Base-by-base conservation (phyloP, 805 yeast genomes). In the Schizosaccharomyces octosporus region DNA sequence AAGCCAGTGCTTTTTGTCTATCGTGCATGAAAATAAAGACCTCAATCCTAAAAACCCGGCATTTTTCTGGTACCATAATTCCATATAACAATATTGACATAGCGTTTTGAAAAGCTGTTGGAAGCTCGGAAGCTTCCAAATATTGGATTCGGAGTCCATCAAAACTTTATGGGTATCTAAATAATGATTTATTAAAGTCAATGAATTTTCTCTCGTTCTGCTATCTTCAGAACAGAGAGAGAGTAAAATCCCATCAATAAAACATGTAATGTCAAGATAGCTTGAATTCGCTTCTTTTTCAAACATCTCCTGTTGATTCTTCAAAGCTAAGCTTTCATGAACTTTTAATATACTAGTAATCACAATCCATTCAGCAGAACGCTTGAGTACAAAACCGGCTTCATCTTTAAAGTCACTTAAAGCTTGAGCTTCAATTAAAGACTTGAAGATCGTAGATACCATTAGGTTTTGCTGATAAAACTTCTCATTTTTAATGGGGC, bases 21-120 rank as follows among this genome's bases (percentile, higher is more conserved):
- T 77, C 41, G 84, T 72, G 57, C 84, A 93, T 55, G 79, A 78
- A 48, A 87, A 76, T 75, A 90, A 75, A 1, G 87, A 80, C 65
- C 80, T 77, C 59, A 93, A 74, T 24, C 98, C 97, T 32, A 85
- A 68, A 51, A 90, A 82, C 48, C 97, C 97, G 7, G 97, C 97
- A 7, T 86, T 76, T 66, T 93, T 93, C 43, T 82, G 78, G 69
- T 85, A 86, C 72, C 85, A 90, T 48, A 81, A 83, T 70, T 87
- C 95, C 64, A 86, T 93, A 69, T 85, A 93, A 72, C 97, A 89
- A 58, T 86, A 79, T 68, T 94, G 98, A 57, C 93, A 82, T 67
- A 93, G 7, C 36, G 27, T 17, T 24, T 4, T 21, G 5, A 51
- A 17, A 51, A 29, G 31, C 9, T 21, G n/a, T 7, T 51, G 57